A percentile compares a stretch with the other conserved stretches of the same genome.
These are phyloP conservation scores for Arthrinium phaeospermum DNA, from an alignment of 2,329 filamentous ascomycete species.

Conservation along the genomic window DNA sequence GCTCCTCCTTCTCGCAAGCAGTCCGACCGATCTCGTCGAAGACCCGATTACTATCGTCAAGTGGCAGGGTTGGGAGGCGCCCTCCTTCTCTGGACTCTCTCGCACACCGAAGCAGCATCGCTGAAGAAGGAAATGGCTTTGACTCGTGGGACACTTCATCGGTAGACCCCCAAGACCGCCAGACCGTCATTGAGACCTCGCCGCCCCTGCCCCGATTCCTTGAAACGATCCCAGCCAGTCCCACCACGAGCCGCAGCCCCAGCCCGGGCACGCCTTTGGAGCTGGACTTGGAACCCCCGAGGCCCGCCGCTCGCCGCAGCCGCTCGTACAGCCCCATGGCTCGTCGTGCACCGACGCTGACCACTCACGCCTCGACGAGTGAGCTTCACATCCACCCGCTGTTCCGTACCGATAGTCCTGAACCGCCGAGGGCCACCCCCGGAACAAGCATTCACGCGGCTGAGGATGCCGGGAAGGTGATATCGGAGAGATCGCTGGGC, in stretches of 20 bases:
- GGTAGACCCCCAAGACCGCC: slow-evolving; percentile 66
- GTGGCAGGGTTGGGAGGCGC: slow-evolving; percentile 46
- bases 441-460: slow-evolving; percentile 75
- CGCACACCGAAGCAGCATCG: slow-evolving; percentile 40
- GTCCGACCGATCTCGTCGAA: slow-evolving; percentile 63
- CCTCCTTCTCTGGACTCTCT: slow-evolving; percentile 56
- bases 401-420: slow-evolving; percentile 75
- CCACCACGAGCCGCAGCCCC: slow-evolving; percentile 66
- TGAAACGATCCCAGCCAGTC: slow-evolving; percentile 74
- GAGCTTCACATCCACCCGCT: slow-evolving; percentile 80
- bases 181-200: slow-evolving; percentile 59
- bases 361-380: slow-evolving; percentile 45
- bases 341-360: slow-evolving; percentile 40
- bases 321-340: slow-evolving; percentile 58
- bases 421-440: slow-evolving; percentile 67
- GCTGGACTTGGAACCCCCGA: slow-evolving; percentile 51
- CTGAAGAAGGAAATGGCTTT: slow-evolving; percentile 63
- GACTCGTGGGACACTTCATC: slow-evolving; percentile 77
- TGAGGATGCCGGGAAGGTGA: slow-evolving; percentile 69
- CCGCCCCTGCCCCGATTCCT: slow-evolving; percentile 58
- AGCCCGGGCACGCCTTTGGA: slow-evolving; percentile 68
- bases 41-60: slow-evolving; percentile 56
- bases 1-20: slow-evolving; percentile 53
- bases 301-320: slow-evolving; percentile 48
- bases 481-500: slow-evolving; percentile 59